phyloP scores from a whole-genome alignment of 192 early-diverging fungal species.

The Borealophlyctis nickersoniae region DNA sequence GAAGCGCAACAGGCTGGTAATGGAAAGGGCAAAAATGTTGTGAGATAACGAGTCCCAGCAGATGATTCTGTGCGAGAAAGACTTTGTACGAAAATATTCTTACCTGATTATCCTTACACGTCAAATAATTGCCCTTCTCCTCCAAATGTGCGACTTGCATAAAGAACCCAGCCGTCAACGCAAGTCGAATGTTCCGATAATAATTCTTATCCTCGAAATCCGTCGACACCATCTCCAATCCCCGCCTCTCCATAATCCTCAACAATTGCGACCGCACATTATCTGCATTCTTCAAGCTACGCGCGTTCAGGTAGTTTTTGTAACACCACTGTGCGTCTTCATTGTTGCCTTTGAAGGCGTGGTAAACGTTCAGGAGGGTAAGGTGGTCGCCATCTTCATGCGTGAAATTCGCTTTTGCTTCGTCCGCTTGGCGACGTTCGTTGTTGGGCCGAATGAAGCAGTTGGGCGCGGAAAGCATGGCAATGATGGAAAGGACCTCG shows the following conservation, averaged over 20 bases:
- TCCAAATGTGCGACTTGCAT: slow-evolving; percentile 98
- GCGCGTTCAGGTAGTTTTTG: slow-evolving; percentile 87
- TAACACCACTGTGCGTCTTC: slow-evolving; percentile 87
- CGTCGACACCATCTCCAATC: slow-evolving; percentile 67
- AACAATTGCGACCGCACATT: slow-evolving; percentile 87
- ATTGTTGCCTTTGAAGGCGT: slow-evolving; percentile 77
- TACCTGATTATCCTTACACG: slow-evolving; percentile 95
- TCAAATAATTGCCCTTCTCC: slow-evolving; percentile 78
- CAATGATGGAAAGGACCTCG: slow-evolving; percentile 92
- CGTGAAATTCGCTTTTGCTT: slow-evolving; percentile 88
- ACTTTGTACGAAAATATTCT: slow-evolving; percentile 2
- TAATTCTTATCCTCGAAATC: slow-evolving; percentile 69
- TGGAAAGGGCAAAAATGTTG: background rate
- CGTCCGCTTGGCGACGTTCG: slow-evolving; percentile 80
- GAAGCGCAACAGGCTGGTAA: slow-evolving; percentile 72
- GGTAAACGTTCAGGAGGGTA: slow-evolving; percentile 94
- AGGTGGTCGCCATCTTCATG: slow-evolving; percentile 96
- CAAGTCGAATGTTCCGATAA: slow-evolving; percentile 85
- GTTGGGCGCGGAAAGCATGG: slow-evolving; percentile 86
- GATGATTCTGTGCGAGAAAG: background rate
- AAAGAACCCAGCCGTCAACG: slow-evolving; percentile 90
- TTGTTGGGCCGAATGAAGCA: slow-evolving; percentile 91
- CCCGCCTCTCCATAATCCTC: slow-evolving; percentile 73
- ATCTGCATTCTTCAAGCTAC: slow-evolving; percentile 87
- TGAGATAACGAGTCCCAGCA: background rate